phyloP scores from a whole-genome alignment of 805 yeast species.

The Yarrowia porcina region DNA sequence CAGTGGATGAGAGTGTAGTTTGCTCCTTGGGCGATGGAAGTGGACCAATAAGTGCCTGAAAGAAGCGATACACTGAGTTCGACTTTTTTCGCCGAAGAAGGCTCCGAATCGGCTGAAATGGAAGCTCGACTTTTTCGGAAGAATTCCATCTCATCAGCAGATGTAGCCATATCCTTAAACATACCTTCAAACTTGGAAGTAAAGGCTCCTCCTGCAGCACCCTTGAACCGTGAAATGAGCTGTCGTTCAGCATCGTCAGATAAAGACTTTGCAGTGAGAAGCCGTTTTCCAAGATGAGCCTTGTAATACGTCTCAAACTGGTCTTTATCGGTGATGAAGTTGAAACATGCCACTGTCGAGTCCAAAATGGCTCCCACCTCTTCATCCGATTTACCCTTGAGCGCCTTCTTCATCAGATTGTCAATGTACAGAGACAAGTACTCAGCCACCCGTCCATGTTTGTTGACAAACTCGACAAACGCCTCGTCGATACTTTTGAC shows the following conservation, averaged over 20 bases:
- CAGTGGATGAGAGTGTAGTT: constrained; percentile 17
- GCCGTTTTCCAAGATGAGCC: constrained; percentile 79
- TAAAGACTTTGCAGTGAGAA: constrained; percentile 49
- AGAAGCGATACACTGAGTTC: constrained; percentile 53
- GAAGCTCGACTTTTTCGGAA: constrained; percentile 36
- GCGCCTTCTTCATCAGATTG: constrained; percentile 50
- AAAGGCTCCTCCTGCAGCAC: constrained; percentile 75
- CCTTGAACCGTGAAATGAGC: constrained; percentile 62
- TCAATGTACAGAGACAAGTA: constrained; percentile 58
- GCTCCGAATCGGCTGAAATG: neutral
- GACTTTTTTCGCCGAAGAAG: constrained; percentile 26
- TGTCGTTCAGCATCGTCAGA: constrained; percentile 64
- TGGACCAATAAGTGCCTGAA: constrained; percentile 69
- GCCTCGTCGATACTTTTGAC: constrained; percentile 58
- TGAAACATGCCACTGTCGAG: constrained; percentile 58
- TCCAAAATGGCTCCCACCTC: constrained; percentile 49
- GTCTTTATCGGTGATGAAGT: constrained; percentile 76
- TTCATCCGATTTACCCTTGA: constrained; percentile 48
- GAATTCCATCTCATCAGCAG: constrained; percentile 48
- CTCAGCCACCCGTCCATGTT: constrained; percentile 49
- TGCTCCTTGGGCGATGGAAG: constrained; percentile 41
- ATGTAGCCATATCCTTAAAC: constrained; percentile 72
- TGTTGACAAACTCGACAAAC: constrained; percentile 59
- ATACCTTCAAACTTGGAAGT: constrained; percentile 79
- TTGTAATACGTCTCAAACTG: constrained; percentile 80